phyloP scores from a whole-genome alignment of 1,284 basidiomycete genomes.

The Austroboletus sp. region DNA sequence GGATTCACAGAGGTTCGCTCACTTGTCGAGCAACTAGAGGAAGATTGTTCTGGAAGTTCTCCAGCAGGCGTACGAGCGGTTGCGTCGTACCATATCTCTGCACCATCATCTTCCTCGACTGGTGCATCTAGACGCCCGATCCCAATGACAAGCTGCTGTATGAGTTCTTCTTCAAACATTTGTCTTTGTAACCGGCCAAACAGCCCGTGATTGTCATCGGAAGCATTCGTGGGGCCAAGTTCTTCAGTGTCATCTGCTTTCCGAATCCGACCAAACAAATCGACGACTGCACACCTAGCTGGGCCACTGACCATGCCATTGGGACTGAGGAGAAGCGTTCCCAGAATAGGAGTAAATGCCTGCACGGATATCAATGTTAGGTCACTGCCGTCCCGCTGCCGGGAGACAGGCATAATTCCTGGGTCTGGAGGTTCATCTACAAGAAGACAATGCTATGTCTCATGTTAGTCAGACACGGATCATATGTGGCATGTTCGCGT shows the following conservation, averaged over 20 bases:
- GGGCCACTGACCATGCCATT: constrained; percentile 69
- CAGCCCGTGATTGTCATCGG: constrained; percentile 35
- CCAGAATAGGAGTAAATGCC: constrained; percentile 87
- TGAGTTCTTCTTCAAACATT: constrained; percentile 72
- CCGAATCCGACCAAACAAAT: constrained; percentile 63
- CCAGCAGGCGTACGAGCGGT: constrained; percentile 30
- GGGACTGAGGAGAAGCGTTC: constrained; percentile 78
- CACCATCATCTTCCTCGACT: constrained; percentile 30
- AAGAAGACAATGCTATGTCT: constrained; percentile 49
- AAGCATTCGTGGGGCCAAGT: constrained; percentile 19
- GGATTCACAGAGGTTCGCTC: constrained; percentile 25
- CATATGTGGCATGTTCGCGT: constrained; percentile 22
- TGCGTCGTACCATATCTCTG: constrained; percentile 30
- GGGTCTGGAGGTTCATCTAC: constrained; percentile 40
- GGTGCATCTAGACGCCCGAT: constrained; percentile 72
- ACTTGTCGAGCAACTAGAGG: constrained; percentile 8
- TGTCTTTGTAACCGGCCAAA: constrained; percentile 53
- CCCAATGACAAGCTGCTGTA: constrained; percentile 80
- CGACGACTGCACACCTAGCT: constrained; percentile 72
- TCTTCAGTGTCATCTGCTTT: constrained; percentile 41
- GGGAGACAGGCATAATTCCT: constrained; percentile 10
- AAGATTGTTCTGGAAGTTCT: constrained; percentile 20
- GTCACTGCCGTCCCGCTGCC: constrained; percentile 23
- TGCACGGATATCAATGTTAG: constrained; percentile 63
- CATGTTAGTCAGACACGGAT: constrained; percentile 11